phyloP scores from a whole-genome alignment of 2,329 filamentous ascomycete genomes.

The Mycocentrospora acerina region DNA sequence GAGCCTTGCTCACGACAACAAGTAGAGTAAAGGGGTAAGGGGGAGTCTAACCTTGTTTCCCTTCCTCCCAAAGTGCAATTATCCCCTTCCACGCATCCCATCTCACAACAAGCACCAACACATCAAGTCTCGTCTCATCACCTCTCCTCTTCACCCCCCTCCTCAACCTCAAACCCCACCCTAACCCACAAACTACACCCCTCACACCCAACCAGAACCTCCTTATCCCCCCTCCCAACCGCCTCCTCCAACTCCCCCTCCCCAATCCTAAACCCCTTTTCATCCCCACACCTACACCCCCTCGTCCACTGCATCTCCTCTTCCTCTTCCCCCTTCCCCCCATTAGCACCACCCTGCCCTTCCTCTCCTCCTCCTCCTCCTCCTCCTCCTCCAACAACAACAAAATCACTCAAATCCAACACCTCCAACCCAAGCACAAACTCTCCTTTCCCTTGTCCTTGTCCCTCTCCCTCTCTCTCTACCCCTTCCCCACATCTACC shows the following conservation, averaged over 20 bases:
- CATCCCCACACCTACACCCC: constrained; percentile 60
- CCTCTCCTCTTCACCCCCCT: constrained; percentile 19
- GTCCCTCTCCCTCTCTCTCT: constrained; percentile 5
- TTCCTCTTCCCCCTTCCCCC: constrained; percentile 41
- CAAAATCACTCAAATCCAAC: constrained; percentile 58
- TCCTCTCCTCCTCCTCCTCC: constrained; percentile 1
- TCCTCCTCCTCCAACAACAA: constrained; percentile 6
- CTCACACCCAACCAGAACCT: constrained; percentile 61
- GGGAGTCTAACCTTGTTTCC: too few species aligned
- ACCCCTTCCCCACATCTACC: neutral
- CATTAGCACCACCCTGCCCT: constrained; percentile 14
- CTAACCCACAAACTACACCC: constrained; percentile 66
- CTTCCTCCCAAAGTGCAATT: too few species aligned
- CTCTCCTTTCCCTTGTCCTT: constrained; percentile 12
- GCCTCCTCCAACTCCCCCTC: constrained; percentile 58
- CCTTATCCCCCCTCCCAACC: constrained; percentile 55
- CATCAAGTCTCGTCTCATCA: neutral
- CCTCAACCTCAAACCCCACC: constrained; percentile 59
- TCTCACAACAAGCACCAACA: neutral
- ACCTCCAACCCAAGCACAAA: constrained; percentile 55
- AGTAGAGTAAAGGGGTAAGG: too few species aligned
- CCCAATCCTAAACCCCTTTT: constrained; percentile 55
- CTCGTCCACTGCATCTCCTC: constrained; percentile 50
- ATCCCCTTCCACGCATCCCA: too few species aligned
- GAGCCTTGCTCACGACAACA: too few species aligned